These are phyloP conservation scores for Colletotrichum graminicola DNA, from an alignment of 2,329 filamentous ascomycete species.

Conservation along the genomic window DNA sequence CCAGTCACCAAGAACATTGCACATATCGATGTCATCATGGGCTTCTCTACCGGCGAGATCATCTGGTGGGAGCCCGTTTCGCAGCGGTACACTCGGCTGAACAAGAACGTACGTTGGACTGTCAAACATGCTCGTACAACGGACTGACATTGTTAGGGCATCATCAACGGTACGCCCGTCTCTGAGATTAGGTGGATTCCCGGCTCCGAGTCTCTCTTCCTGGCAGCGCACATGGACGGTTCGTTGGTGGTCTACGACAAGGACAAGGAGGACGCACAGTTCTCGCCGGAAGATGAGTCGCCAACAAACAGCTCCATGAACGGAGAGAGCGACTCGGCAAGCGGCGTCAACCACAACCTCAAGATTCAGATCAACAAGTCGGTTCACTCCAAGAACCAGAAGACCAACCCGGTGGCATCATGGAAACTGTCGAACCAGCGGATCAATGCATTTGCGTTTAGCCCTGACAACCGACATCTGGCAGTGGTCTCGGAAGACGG, in stretches of 20 bases:
- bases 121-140: background rate
- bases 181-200: conserved; percentile 94
- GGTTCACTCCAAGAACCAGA: conserved; percentile 93
- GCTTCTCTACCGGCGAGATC: conserved; percentile 95
- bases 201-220: conserved; percentile 90
- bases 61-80: conserved; percentile 99
- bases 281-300: conserved; percentile 75
- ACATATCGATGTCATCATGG: conserved; percentile 93
- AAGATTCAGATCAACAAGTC: conserved; percentile 86
- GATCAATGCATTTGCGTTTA: conserved; percentile 93
- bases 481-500: conserved; percentile 95
- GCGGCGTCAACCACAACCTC: conserved; percentile 54
- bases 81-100: conserved; percentile 93
- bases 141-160: conserved; percentile 67
- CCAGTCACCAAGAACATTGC: conserved; percentile 79
- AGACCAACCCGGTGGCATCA: conserved; percentile 88
- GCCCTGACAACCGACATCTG: conserved; percentile 86
- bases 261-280: conserved; percentile 89
- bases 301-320: conserved; percentile 52
- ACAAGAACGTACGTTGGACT: conserved; percentile 80
- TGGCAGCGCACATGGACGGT: conserved; percentile 93
- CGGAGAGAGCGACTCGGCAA: conserved; percentile 49
- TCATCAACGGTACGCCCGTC: conserved; percentile 88
- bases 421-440: conserved; percentile 95
- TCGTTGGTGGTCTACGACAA: conserved; percentile 96